Base-by-base conservation (phyloP, 192 early-diverging fungal genomes). In the Haplosporangium gracile region DNA sequence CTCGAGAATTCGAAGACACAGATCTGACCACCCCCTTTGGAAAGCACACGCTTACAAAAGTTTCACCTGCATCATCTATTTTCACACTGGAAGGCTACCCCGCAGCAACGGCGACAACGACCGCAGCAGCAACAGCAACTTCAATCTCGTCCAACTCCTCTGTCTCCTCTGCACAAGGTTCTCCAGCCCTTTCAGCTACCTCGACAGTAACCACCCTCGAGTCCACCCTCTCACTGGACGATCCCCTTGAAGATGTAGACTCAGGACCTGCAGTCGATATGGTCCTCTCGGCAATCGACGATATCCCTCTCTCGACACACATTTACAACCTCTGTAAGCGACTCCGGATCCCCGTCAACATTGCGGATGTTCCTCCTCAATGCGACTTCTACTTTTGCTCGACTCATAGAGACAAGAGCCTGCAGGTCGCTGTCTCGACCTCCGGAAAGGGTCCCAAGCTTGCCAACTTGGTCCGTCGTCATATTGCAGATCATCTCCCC, bases 301-400 rank as follows among this genome's bases (percentile, higher is more conserved):
- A 96, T 88, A 93, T 91, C 75, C 90, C 91, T 8, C 95, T 94
- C 82, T 95, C 94, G 9, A 81, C 90, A 11, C 88, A 93, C 24
- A 97, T 97, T 70, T 95, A 93, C 47, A 53, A 85, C 26, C 79
- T 94, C 20, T 95, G 94, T 83, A 88, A 92, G 49, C 68, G 75
- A 51, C 90, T 85, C 42, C 90, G 95, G n/a, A 97, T 97, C 40
- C 97, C 97, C 5, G 96, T 98, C 36, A 98, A 99, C 81, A 96
- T 96, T 29, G 97, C 97, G 0, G 97, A 98, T 80, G 95, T 98
- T 40, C 97, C 97, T 29, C 93, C 94, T 15, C 82, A 96, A 77
- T 99, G 97, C 82, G 96, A 97, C 78, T 99, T 99, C 88, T 98
- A 95, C 88, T 97, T 99, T 88, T 96, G 97, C 90, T 95, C 95